Percentiles rank a stretch among this genome's conserved stretches.
phyloP scores from a whole-genome alignment of 371 early-diverging fungal species.

The Apophysomyces variabilis region DNA sequence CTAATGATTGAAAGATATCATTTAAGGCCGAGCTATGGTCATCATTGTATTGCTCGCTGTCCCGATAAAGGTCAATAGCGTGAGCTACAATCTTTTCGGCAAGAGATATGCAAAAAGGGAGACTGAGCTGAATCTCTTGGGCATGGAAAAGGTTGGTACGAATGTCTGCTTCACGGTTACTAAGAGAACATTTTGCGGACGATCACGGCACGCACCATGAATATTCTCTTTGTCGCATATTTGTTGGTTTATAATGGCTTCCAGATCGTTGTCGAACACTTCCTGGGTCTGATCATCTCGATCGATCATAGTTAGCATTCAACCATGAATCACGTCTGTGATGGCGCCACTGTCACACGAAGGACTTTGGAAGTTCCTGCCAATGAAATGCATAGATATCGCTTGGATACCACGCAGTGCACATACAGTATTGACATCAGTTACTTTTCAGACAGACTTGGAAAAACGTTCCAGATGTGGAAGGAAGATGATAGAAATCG shows the following conservation, averaged over 20 bases:
- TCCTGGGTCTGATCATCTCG: not conserved
- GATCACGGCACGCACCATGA: not conserved
- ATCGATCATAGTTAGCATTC: not conserved
- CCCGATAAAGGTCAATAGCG: not conserved
- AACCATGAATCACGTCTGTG: not conserved
- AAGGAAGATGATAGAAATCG: no score
- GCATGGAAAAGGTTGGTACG: not conserved
- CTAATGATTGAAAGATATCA: conserved; percentile 1
- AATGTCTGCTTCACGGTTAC: not conserved
- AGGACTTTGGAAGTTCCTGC: not conserved
- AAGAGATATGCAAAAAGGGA: not conserved
- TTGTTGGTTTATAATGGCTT: conserved; percentile 5
- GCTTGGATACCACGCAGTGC: no score
- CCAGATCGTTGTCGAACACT: not conserved
- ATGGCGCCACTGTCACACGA: conserved; percentile 5
- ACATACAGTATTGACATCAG: no score
- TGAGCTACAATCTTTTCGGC: not conserved
- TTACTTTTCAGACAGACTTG: no score
- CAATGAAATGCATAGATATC: no score
- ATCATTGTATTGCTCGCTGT: not conserved
- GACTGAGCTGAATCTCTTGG: conserved; percentile 5
- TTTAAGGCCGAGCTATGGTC: not conserved
- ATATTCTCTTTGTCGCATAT: not conserved
- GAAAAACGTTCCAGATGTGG: no score
- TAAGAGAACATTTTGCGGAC: not conserved